A percentile compares a stretch with the other conserved stretches of the same genome.
Evolutionary conservation across 352 stramenopile species (phyloP).

Genomic region (Globisporangium recalcitrans): DNA sequence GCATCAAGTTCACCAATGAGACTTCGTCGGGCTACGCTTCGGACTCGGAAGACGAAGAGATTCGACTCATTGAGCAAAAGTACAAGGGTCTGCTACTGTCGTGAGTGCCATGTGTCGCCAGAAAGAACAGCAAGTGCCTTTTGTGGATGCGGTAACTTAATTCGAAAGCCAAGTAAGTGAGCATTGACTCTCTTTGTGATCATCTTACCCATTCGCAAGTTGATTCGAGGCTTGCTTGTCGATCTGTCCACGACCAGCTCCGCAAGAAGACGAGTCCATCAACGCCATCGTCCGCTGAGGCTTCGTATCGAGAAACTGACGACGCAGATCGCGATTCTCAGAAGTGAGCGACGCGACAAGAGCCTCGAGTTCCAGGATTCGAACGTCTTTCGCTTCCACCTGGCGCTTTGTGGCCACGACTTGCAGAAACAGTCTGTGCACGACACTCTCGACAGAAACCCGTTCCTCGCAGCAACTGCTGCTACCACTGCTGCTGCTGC

Average conservation of each 20-base stretch:
- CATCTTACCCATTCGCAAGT: background rate
- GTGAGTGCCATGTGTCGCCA: constrained; percentile 11
- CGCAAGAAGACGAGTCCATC: background rate
- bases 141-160: background rate
- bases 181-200: background rate
- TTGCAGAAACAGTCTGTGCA: constrained; percentile 26
- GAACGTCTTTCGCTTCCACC: constrained; percentile 12
- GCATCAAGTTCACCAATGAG: constrained; percentile 58
- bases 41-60: constrained; percentile 73
- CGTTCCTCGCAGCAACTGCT: constrained; percentile 18
- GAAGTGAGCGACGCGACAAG: constrained; percentile 15
- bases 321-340: constrained; percentile 15
- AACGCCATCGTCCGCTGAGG: background rate
- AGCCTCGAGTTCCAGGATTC: constrained; percentile 23
- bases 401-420: constrained; percentile 14
- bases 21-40: constrained; percentile 19
- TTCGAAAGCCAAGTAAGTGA: background rate
- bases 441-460: constrained; percentile 29
- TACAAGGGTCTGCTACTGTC: constrained; percentile 46
- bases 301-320: background rate
- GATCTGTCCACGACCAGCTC: background rate
- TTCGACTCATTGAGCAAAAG: constrained; percentile 72
- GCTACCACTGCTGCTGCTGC: constrained; percentile 8
- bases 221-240: constrained; percentile 7
- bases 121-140: background rate